These are phyloP conservation scores for Brassica juncea DNA, from an alignment of 345 rosid genomes.

Conservation along the genomic window DNA sequence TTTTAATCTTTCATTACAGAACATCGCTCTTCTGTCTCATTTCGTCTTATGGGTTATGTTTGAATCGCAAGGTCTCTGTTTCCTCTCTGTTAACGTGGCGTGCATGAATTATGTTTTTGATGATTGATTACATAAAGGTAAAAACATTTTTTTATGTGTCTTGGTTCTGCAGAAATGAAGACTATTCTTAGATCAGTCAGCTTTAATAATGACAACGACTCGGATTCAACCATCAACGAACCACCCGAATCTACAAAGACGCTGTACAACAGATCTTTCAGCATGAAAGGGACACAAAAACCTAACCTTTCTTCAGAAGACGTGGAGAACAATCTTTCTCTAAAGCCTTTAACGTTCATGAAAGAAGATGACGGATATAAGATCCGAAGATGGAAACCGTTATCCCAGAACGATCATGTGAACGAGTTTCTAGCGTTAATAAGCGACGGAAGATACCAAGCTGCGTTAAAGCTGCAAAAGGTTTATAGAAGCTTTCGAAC, in stretches of 20 bases:
- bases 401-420: slow-evolving; percentile 9
- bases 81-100: slow-evolving; percentile 2
- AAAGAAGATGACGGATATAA: slow-evolving; percentile 30
- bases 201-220: slow-evolving; percentile 43
- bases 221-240: slow-evolving; percentile 40
- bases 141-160: background rate
- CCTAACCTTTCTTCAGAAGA: slow-evolving; percentile 40
- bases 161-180: slow-evolving; percentile 30
- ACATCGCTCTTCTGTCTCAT: slow-evolving; percentile 13
- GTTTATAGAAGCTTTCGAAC: slow-evolving; percentile 93
- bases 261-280: slow-evolving; percentile 36
- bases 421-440: slow-evolving; percentile 28
- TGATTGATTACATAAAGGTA: background rate
- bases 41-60: slow-evolving; percentile 9
- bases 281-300: slow-evolving; percentile 43
- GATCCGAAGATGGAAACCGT: slow-evolving; percentile 26
- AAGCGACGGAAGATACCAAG: slow-evolving; percentile 46
- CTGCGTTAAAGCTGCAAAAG: slow-evolving; percentile 82
- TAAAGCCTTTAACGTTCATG: slow-evolving; percentile 34
- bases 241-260: slow-evolving; percentile 38
- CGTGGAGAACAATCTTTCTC: slow-evolving; percentile 33
- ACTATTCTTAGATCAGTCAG: slow-evolving; percentile 46
- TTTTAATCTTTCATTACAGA: slow-evolving; percentile 14
- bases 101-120: background rate
- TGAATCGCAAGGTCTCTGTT: slow-evolving; percentile 27